These are phyloP conservation scores for Blastobotrys apis DNA, from an alignment of 1,139 yeast genomes.

Conservation along the genomic window DNA sequence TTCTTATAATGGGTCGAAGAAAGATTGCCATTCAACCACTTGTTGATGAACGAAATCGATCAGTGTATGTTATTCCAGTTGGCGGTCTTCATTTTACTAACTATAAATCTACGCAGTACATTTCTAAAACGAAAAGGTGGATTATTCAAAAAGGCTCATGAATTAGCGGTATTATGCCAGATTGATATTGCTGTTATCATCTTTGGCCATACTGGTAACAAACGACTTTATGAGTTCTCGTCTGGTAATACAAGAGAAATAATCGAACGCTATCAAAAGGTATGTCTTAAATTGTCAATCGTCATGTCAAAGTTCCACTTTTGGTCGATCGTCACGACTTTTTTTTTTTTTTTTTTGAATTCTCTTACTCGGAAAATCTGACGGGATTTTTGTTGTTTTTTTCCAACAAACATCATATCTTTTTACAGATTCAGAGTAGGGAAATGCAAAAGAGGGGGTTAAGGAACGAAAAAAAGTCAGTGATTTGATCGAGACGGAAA, in stretches of 20 bases:
- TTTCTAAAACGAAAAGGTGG: constrained; percentile 95
- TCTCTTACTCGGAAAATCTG: too few relatives aligned
- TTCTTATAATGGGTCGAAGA: constrained; percentile 78
- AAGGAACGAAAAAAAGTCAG: too few relatives aligned
- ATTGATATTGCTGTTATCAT: constrained; percentile 90
- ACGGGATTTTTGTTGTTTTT: too few relatives aligned
- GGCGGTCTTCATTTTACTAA: not conserved
- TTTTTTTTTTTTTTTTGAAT: not conserved
- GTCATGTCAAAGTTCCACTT: not conserved
- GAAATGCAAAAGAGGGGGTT: too few relatives aligned
- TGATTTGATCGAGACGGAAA: too few relatives aligned
- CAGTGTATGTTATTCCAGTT: constrained; percentile 35
- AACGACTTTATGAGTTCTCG: constrained; percentile 75
- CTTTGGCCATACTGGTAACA: constrained; percentile 72
- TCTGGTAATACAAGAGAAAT: constrained; percentile 65
- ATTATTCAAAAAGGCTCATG: constrained; percentile 92
- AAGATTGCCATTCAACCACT: constrained; percentile 92
- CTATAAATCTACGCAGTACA: constrained; percentile 46
- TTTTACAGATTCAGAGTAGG: too few relatives aligned
- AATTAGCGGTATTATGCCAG: constrained; percentile 84
- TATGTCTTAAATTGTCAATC: constrained; percentile 18
- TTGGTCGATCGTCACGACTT: not conserved
- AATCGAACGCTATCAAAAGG: constrained; percentile 49
- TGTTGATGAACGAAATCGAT: constrained; percentile 79
- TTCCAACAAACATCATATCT: too few relatives aligned